Evolutionary conservation across 2,329 filamentous ascomycete genomes (phyloP), one percentile per base, ranked within the genome.

Genomic region (Diaporthe capsici): DNA sequence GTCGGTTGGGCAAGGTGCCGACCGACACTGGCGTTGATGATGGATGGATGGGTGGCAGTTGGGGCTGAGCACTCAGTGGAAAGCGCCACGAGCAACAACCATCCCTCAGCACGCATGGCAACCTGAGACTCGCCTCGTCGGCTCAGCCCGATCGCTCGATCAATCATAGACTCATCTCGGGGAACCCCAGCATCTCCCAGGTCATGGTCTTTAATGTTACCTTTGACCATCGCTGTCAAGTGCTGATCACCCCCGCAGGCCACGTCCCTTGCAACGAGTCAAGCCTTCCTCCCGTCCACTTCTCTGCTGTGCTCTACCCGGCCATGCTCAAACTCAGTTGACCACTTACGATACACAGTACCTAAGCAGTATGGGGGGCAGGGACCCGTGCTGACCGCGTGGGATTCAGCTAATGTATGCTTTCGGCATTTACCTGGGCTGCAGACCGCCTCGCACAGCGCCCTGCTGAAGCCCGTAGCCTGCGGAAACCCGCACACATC

Each of bases 91-190:
- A 22, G 4, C 42, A 49, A 34, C 63, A 37, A 10, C 31, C 58
- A 39, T 12, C 58, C 37, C 2, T 39, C 28, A 49, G n/a, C 34
- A 42, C 31, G 8, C 49, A 28, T 2, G 31, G 22, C 65, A 53
- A 39, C 65, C 47, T 53, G 65, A 53, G 65, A 70, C 65, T 70
- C 34, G 65, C 49, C 49, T 70, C 49, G 49, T 55, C 65, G 65
- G 65, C 49, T 42, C 65, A 70, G 65, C 65, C 65, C 65, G 65
- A 55, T 70, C 65, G 65, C 65, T 42, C 65, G 34, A 70, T 70
- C 65, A 55, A 20, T 70, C 65, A 70, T 70, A 49, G 49, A 28
- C 42, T 70, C 31, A 37, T 47, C 47, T 68, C 28, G 65, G 65
- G 47, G 31, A 53, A 25, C 65, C 31, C 65, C 34, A 37, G 65